A percentile compares a stretch with the other conserved stretches of the same genome.
Conservation (phyloP, 208 protist genomes). For the Phytomonas francai region DNA sequence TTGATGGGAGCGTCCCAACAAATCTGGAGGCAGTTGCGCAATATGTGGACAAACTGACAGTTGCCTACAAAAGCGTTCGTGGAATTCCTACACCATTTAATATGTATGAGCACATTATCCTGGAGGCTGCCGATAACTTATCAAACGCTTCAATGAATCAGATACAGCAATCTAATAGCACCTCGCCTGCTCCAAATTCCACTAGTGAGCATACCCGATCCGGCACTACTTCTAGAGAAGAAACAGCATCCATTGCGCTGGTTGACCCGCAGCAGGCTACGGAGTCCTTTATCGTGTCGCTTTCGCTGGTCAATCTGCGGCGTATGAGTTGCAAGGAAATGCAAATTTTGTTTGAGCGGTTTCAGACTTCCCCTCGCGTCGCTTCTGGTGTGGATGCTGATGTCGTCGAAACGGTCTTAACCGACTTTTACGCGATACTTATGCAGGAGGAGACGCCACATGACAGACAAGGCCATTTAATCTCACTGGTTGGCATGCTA, state of each 20-base stretch:
- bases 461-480: slow-evolving; percentile 24
- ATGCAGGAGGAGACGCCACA: background rate
- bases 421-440: background rate
- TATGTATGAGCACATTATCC: slow-evolving; percentile 57
- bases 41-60: slow-evolving; percentile 64
- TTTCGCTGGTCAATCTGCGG: background rate
- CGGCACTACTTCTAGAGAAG: background rate
- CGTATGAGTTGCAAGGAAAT: background rate
- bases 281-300: background rate
- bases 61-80: slow-evolving; percentile 32
- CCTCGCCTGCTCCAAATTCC: background rate
- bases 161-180: slow-evolving; percentile 1
- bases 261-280: background rate
- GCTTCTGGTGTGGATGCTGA: background rate
- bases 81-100: slow-evolving; percentile 53
- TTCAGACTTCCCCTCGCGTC: background rate
- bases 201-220: background rate
- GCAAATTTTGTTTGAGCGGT: background rate
- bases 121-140: slow-evolving; percentile 17
- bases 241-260: background rate
- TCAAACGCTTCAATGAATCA: slow-evolving; percentile 7
- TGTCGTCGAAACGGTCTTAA: background rate
- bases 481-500: slow-evolving; percentile 47
- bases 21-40: slow-evolving; percentile 47
- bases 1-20: slow-evolving; percentile 58